Conservation (phyloP, 345 rosid species). For the Melastoma malabathricum region DNA sequence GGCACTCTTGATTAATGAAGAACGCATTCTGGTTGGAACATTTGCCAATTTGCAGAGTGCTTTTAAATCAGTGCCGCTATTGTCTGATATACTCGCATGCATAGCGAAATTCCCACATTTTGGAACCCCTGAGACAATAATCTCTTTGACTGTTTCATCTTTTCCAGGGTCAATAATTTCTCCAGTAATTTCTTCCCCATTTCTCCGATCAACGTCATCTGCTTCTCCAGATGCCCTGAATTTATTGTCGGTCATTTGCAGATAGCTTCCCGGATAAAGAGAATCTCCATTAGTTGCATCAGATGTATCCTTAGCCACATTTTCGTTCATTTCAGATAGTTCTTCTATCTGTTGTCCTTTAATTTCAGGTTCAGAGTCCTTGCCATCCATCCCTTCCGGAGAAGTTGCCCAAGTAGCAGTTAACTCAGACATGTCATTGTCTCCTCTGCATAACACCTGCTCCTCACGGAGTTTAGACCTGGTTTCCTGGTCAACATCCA, state of each 20-base stretch:
- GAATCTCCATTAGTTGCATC: conserved; percentile 21
- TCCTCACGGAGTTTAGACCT: conserved; percentile 42
- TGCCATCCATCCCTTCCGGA: conserved; percentile 34
- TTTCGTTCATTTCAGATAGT: conserved; percentile 39
- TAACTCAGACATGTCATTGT: conserved; percentile 37
- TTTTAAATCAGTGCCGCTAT: conserved; percentile 42
- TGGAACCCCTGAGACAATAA: conserved; percentile 18
- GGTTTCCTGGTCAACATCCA: conserved; percentile 38
- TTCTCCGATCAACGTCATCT: too few species aligned
- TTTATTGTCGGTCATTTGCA: too few species aligned
- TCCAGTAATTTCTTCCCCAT: conserved; percentile 17
- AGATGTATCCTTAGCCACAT: conserved; percentile 26
- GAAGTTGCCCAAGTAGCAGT: conserved; percentile 25
- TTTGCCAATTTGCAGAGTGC: conserved; percentile 63
- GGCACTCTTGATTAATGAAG: conserved; percentile 17
- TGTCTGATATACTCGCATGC: conserved; percentile 23
- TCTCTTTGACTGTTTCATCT: conserved; percentile 30
- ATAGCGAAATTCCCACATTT: conserved; percentile 10
- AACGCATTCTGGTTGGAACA: conserved; percentile 73
- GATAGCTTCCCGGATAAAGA: conserved; percentile 13
- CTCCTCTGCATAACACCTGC: conserved; percentile 36
- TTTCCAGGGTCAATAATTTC: conserved; percentile 18
- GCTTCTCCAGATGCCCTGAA: too few species aligned
- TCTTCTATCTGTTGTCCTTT: conserved; percentile 15
- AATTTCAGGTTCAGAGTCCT: conserved; percentile 34